Conservation (phyloP, 352 stramenopile species). For the Chrysophaeum taylorii region DNA sequence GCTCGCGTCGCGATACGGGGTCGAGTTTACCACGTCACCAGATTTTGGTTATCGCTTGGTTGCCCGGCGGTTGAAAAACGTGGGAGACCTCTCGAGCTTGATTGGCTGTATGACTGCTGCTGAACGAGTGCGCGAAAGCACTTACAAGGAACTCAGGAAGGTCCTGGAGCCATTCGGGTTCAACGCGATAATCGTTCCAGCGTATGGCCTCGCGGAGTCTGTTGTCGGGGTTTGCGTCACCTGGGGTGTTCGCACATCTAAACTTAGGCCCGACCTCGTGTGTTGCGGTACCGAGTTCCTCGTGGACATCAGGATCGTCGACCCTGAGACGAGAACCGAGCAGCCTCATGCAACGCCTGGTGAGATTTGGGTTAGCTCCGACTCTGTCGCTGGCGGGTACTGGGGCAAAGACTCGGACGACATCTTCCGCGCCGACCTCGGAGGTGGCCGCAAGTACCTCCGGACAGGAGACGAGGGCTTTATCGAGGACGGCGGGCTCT, state of each 20-base stretch:
- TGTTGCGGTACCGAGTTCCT: too few species aligned
- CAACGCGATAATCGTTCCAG: neutral
- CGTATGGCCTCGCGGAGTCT: neutral
- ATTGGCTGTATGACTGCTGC: neutral
- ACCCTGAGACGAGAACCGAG: neutral
- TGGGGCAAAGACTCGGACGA: conserved; percentile 70
- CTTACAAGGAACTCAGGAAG: neutral
- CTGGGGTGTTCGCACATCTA: too few species aligned
- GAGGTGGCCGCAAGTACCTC: conserved; percentile 53
- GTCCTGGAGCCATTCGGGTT: neutral
- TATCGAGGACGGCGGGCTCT: conserved; percentile 83
- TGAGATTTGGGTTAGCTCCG: neutral
- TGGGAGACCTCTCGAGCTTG: neutral
- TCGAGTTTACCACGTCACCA: neutral
- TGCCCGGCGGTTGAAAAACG: too few species aligned
- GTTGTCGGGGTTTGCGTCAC: too few species aligned
- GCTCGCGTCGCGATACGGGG: conserved; percentile 45
- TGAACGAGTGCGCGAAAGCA: neutral
- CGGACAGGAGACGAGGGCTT: conserved; percentile 94
- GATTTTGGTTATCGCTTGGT: neutral
- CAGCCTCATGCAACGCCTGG: neutral
- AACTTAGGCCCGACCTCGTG: too few species aligned
- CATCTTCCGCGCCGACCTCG: conserved; percentile 47
- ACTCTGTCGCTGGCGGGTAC: conserved; percentile 29
- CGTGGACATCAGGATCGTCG: neutral